Evolutionary conservation across 208 protist species (phyloP).

Genomic region (Kentomonas sorsogonicus): DNA sequence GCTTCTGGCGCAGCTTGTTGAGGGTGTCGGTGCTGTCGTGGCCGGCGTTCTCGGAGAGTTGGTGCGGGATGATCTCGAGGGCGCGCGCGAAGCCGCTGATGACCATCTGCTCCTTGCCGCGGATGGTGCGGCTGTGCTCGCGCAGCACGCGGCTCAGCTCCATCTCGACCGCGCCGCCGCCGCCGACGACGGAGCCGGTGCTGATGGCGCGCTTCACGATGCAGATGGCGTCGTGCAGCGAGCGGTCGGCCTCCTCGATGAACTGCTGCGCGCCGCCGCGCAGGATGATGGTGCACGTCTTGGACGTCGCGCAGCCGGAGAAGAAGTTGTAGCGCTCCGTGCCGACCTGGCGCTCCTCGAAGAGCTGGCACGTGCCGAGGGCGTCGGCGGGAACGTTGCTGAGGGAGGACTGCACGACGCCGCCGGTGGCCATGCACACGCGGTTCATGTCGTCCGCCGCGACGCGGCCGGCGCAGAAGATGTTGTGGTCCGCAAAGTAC

Average conservation of each 20-base stretch:
- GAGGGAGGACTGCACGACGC: constrained; percentile 96
- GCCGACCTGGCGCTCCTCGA: constrained; percentile 99
- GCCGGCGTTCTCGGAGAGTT: constrained; percentile 98
- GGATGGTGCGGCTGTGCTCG: constrained; percentile 95
- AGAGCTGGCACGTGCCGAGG: constrained; percentile 96
- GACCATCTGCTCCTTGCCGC: constrained; percentile 99
- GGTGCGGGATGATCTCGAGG: constrained; percentile 99
- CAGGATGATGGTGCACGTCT: constrained; percentile 93
- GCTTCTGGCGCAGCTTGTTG: constrained; percentile 98
- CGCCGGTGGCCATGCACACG: constrained; percentile 96
- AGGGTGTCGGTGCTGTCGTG: constrained; percentile 99
- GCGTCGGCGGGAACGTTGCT: constrained; percentile 90
- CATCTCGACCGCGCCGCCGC: constrained; percentile 99
- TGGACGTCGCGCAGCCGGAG: constrained; percentile 93
- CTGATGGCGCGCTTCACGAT: constrained; percentile 97
- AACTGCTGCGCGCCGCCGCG: constrained; percentile 99
- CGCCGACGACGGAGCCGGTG: constrained; percentile 97
- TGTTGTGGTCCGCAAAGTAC: constrained; percentile 99
- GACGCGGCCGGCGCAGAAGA: constrained; percentile 99
- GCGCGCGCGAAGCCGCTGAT: constrained; percentile 98
- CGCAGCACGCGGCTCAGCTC: constrained; percentile 96
- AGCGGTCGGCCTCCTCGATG: constrained; percentile 99
- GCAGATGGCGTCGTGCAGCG: constrained; percentile 99
- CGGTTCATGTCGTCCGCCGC: constrained; percentile 93
- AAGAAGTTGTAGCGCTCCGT: constrained; percentile 99